Conservation (phyloP, 345 rosid species). For the Eucalyptus tenuipes region DNA sequence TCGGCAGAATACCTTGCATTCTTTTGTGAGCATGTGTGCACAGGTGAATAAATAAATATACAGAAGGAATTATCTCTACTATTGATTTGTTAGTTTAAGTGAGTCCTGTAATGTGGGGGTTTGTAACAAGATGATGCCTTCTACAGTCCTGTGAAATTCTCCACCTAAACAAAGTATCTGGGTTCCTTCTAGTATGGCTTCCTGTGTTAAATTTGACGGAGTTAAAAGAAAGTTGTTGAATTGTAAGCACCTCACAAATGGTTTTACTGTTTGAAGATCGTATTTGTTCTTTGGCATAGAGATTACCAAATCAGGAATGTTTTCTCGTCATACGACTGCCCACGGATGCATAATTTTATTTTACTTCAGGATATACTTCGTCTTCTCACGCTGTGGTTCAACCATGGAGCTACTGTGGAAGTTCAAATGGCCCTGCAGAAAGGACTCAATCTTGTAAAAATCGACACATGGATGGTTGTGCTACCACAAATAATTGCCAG, state of each 20-base stretch:
- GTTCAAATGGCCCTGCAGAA: slow-evolving; percentile 80
- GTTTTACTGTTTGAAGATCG: neutral
- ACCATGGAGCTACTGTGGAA: slow-evolving; percentile 88
- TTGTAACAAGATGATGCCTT: neutral
- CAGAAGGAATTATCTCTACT: neutral
- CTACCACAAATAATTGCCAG: slow-evolving; percentile 99
- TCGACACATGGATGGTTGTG: slow-evolving; percentile 95
- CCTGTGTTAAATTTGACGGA: neutral
- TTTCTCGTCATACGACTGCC: neutral
- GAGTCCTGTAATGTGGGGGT: neutral
- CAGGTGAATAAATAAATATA: neutral
- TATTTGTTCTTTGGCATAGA: neutral
- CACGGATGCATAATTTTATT: neutral
- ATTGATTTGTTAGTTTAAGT: neutral
- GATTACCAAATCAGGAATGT: neutral
- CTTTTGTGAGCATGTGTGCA: neutral
- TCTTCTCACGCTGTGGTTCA: slow-evolving; percentile 96
- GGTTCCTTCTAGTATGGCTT: neutral
- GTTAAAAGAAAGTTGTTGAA: neutral
- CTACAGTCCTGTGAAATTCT: neutral
- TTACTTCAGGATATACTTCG: slow-evolving; percentile 90
- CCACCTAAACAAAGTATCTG: neutral
- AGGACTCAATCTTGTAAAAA: slow-evolving; percentile 84
- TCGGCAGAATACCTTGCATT: neutral
- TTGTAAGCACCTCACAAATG: neutral